Evolutionary conservation across 2,329 filamentous ascomycete species (phyloP), one percentile per base, ranked within the genome.

Genomic region (Exophiala xenobiotica): DNA sequence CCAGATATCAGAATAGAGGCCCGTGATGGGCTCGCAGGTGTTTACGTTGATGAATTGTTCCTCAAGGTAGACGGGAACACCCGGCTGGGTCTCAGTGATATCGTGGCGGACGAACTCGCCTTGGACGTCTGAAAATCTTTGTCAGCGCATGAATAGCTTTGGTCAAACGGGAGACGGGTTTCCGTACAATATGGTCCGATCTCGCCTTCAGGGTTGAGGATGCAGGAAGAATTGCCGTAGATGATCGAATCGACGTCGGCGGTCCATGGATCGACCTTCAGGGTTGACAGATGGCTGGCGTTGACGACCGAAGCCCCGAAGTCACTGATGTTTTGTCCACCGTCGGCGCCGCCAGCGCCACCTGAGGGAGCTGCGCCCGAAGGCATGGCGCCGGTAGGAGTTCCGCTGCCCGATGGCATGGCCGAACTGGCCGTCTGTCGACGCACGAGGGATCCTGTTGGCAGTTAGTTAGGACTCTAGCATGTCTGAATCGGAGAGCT

Each of bases 181-280:
- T 11, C 18, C 35, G 14, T 19, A 38, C 35, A 81, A 67, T 80
- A 81, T 16, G 78, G 78, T 0, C 78, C 78, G 61, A 79, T 69
- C 2, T 73, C 79, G 16, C 74, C 73, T 61, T 80, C 78, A 0
- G 77, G 76, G n/a, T 70, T 74, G 22, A 81, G 67, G 20, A 79
- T 66, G 55, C 78, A 80, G 14, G 73, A 53, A 57, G 68, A 35
- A 61, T 65, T 63, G 14, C n/a, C 35, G 9, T 38, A 38, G 35
- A 38, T 38, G 35, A 38, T 8, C 35, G 35, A 38, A 4, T 38
- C 35, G 5, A 16, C n/a, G n/a, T 38, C 35, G 9, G 35, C 18
- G 9, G 35, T 38, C 35, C 35, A 38, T 2, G 35, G 35, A 19
- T 9, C 19, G 35, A 38, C 18, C 9, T 38, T 8, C 35, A 38